These are phyloP conservation scores for Sporisorium sorghi DNA, from an alignment of 1,284 basidiomycete genomes.

Conservation along the genomic window DNA sequence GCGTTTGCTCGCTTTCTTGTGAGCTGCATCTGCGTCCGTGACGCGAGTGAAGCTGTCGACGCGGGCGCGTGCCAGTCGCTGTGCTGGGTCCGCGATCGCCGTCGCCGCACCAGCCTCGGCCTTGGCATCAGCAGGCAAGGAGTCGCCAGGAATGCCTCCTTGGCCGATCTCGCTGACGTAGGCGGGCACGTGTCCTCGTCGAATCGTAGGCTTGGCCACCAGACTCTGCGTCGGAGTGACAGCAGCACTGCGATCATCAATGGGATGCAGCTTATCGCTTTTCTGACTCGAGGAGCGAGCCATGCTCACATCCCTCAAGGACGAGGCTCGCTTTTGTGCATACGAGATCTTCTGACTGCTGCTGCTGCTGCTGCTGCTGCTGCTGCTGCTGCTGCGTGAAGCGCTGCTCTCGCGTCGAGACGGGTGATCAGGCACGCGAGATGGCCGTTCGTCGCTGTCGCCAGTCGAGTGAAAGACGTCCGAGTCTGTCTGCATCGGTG, in stretches of 20 bases:
- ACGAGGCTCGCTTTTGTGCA: slow-evolving; percentile 39
- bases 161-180: slow-evolving; percentile 60
- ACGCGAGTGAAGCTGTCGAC: slow-evolving; percentile 42
- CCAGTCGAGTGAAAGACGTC: slow-evolving; percentile 35
- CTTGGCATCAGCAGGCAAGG: slow-evolving; percentile 19
- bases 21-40: slow-evolving; percentile 34
- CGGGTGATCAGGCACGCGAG: slow-evolving; percentile 11
- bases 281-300: slow-evolving; percentile 25
- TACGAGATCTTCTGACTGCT: slow-evolving; percentile 25
- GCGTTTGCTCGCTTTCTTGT: slow-evolving; percentile 50
- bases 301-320: slow-evolving; percentile 18
- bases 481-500: slow-evolving; percentile 34
- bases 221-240: slow-evolving; percentile 56
- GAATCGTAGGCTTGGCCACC: slow-evolving; percentile 53
- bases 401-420: slow-evolving; percentile 36
- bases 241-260: slow-evolving; percentile 34
- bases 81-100: slow-evolving; percentile 13
- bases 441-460: slow-evolving; percentile 43
- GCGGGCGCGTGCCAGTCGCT: slow-evolving; percentile 25
- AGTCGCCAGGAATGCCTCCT: slow-evolving; percentile 58
- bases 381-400: slow-evolving; percentile 34
- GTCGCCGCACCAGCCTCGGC: slow-evolving; percentile 2
- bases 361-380: slow-evolving; percentile 35
- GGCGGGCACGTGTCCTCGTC: slow-evolving; percentile 58
- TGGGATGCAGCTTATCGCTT: slow-evolving; percentile 13